Conservation (phyloP, 306 rosid genomes). For the Cicer judaicum region DNA sequence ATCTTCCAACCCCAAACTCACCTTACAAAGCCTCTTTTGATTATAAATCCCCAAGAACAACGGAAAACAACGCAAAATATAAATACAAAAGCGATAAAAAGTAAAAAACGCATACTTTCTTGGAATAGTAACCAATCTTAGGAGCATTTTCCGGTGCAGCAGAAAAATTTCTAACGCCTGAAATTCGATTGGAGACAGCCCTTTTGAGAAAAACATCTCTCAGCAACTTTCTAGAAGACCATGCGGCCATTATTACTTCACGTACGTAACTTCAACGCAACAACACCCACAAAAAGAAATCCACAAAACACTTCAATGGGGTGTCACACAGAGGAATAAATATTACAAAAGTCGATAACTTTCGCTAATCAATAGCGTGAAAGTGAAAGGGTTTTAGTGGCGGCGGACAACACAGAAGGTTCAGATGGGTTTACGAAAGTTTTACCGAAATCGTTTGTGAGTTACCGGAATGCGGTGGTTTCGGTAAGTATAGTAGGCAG, state of each 20-base stretch:
- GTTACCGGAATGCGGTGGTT: constrained; percentile 33
- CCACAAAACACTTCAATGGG: constrained; percentile 13
- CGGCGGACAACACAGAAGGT: not conserved
- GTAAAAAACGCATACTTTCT: constrained; percentile 61
- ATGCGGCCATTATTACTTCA: constrained; percentile 68
- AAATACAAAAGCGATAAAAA: constrained; percentile 9
- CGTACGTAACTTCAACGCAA: constrained; percentile 40
- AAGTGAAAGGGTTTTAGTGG: not conserved
- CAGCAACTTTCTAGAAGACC: constrained; percentile 63
- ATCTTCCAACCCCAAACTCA: not conserved
- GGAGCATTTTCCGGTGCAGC: constrained; percentile 63
- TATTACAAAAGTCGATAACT: constrained; percentile 3
- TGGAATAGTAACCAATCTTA: constrained; percentile 73
- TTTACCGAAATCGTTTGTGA: not conserved
- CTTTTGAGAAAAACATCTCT: constrained; percentile 54
- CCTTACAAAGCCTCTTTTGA: not conserved
- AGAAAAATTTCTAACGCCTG: constrained; percentile 61
- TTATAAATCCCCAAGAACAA: constrained; percentile 1
- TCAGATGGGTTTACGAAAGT: not conserved
- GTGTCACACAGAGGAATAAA: not conserved
- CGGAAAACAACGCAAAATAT: not conserved
- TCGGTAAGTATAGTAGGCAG: constrained; percentile 5
- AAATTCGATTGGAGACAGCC: constrained; percentile 45
- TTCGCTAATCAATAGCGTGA: not conserved
- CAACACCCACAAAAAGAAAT: constrained; percentile 26